A percentile compares a stretch with the other conserved stretches of the same genome.
phyloP scores from a whole-genome alignment of 2,329 filamentous ascomycete species.

The Ambrosiella xylebori region DNA sequence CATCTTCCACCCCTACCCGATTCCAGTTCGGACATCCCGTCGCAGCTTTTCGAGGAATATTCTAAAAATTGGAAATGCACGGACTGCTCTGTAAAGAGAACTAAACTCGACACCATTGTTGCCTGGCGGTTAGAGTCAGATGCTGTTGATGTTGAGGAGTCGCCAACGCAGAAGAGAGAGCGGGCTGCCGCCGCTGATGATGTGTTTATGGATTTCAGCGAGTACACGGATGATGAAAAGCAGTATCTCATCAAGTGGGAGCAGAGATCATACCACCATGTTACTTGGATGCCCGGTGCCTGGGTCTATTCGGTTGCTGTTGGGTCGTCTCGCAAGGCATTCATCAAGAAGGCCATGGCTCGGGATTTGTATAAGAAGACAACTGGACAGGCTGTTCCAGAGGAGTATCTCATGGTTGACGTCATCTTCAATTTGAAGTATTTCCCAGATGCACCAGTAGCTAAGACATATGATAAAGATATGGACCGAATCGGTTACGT shows the following conservation, averaged over 20 bases:
- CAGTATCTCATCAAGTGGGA: constrained; percentile 91
- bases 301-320: constrained; percentile 62
- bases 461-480: constrained; percentile 50
- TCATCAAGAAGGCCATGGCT: constrained; percentile 51
- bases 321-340: constrained; percentile 49
- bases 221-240: constrained; percentile 47
- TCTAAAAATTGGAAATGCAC: constrained; percentile 60
- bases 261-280: constrained; percentile 60
- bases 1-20: constrained; percentile 47
- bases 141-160: constrained; percentile 6
- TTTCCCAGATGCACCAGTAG: constrained; percentile 26
- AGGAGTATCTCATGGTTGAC: constrained; percentile 71
- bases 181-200: neutral
- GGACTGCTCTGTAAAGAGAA: constrained; percentile 47
- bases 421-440: constrained; percentile 70
- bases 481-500: constrained; percentile 56
- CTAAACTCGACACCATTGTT: constrained; percentile 61
- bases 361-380: constrained; percentile 46
- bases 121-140: constrained; percentile 58
- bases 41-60: constrained; percentile 49
- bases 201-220: constrained; percentile 20
- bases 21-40: constrained; percentile 28
- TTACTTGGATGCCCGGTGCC: constrained; percentile 70
- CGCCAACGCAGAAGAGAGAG: constrained; percentile 9
- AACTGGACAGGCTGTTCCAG: constrained; percentile 63